Base-by-base conservation (phyloP, 306 rosid genomes). In the Glycine tomentella region DNA sequence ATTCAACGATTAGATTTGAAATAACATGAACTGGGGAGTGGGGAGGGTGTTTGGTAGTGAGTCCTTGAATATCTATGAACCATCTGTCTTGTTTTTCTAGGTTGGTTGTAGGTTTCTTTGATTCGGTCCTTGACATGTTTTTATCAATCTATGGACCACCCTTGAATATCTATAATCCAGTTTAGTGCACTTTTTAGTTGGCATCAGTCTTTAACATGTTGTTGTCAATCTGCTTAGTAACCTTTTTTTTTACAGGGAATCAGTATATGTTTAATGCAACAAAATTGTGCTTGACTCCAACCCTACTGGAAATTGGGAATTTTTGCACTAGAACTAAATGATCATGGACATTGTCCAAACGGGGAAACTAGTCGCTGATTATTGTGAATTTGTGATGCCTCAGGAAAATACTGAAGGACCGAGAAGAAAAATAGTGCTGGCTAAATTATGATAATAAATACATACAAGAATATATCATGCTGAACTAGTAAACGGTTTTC, bases 401-500 rank as follows among this genome's bases (percentile, higher is more conserved):
- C 17, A 36, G 16, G 45, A 33, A 62, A 15, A 13, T 9, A 53
- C 10, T 11, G 25, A 69, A 56, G 69, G 52, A 79, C 57, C 70
- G 2, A 1, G 13, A 72, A 14, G 17, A 48, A 48, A 52, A 46
- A 40, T 52, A 40, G 25, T 50, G 65, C 36, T 49, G 67, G 67
- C 49, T 40, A 65, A 44, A 73, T 9, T 1, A 69, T 13, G 36
- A 66, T 20, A 52, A 67, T 36, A 45, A 57, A 48, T 34, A 52
- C 49, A 69, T 17, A 65, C 59, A 82, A 51, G 45, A 51, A 51
- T 16, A 40, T 13, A 55, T 31, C 12, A 49, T 66, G 8, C 74
- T 71, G 75, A 71, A 64, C 20, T 45, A 45, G 75, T 45, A 71
- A 58, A 62, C 20, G 48, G 77, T 34, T 71, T 77, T 55, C 78